Conservation (phyloP, 768 basidiomycete species). For the Boletus barrowsii region DNA sequence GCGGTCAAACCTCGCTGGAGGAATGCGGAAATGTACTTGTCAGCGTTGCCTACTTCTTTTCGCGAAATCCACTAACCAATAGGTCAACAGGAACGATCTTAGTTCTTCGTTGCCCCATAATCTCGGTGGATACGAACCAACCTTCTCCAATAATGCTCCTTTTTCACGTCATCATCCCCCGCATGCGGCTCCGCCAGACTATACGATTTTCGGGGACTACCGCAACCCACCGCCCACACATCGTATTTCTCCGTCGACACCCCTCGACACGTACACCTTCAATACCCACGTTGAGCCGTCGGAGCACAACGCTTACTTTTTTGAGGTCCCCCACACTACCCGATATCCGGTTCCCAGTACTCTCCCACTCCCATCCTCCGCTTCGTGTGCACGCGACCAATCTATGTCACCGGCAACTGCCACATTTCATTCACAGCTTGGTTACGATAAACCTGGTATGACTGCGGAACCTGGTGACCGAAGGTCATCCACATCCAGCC, state of each 20-base stretch:
- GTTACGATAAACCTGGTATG: constrained; percentile 11
- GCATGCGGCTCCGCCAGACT: constrained; percentile 12
- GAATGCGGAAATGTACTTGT: constrained; percentile 33
- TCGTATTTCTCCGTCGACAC: constrained; percentile 2
- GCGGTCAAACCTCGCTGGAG: constrained; percentile 30
- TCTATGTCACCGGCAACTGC: constrained; percentile 1
- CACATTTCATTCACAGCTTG: constrained; percentile 8
- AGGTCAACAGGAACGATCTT: constrained; percentile 24
- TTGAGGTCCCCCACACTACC: constrained; percentile 27
- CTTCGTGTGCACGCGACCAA: constrained; percentile 4
- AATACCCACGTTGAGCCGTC: constrained; percentile 11
- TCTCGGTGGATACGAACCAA: constrained; percentile 23
- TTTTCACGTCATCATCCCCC: constrained; percentile 1
- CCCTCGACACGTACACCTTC: constrained; percentile 12
- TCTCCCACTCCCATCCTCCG: constrained; percentile 9
- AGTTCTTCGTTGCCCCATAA: constrained; percentile 27
- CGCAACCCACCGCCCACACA: constrained; percentile 15
- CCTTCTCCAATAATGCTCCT: constrained; percentile 8
- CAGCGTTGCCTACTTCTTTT: constrained; percentile 26
- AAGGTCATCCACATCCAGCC: constrained; percentile 9
- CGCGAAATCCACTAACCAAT: constrained; percentile 34
- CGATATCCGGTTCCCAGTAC: constrained; percentile 25
- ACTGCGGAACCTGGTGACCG: constrained; percentile 4
- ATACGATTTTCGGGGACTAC: constrained; percentile 11
- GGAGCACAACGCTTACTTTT: constrained; percentile 20